Evolutionary conservation across 345 rosid genomes (phyloP).

Genomic region (Euphorbia pulcherrima): DNA sequence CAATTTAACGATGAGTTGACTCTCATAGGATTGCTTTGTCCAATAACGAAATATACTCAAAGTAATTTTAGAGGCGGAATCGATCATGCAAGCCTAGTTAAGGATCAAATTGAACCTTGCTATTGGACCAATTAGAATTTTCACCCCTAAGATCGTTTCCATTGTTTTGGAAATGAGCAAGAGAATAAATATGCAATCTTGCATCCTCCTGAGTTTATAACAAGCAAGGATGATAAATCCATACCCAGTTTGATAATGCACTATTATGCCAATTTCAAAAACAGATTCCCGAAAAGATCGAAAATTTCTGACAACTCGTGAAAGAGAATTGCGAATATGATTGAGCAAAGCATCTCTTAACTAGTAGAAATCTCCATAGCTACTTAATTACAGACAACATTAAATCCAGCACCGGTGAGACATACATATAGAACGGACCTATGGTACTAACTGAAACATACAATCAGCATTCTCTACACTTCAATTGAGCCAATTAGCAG

Average conservation of each 20-base stretch:
- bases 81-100: not conserved
- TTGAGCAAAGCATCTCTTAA: not conserved
- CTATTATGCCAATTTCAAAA: not conserved
- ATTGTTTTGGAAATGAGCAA: not conserved
- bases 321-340: not conserved
- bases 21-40: not conserved
- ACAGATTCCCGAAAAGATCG: not conserved
- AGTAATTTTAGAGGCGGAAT: too few relatives aligned
- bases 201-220: not conserved
- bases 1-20: not conserved
- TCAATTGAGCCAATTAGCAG: too few relatives aligned
- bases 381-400: not conserved
- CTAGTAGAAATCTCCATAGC: not conserved
- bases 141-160: slow-evolving; percentile 4
- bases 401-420: not conserved
- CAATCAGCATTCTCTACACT: too few relatives aligned
- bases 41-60: not conserved
- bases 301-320: not conserved
- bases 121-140: not conserved
- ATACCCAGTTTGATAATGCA: not conserved
- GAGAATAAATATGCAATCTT: not conserved
- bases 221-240: not conserved
- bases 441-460: not conserved
- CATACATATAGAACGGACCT: not conserved
- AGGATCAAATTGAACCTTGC: not conserved